Evolutionary conservation across 176 grass and related monocot species (phyloP).

Genomic region (Carex myosuroides): DNA sequence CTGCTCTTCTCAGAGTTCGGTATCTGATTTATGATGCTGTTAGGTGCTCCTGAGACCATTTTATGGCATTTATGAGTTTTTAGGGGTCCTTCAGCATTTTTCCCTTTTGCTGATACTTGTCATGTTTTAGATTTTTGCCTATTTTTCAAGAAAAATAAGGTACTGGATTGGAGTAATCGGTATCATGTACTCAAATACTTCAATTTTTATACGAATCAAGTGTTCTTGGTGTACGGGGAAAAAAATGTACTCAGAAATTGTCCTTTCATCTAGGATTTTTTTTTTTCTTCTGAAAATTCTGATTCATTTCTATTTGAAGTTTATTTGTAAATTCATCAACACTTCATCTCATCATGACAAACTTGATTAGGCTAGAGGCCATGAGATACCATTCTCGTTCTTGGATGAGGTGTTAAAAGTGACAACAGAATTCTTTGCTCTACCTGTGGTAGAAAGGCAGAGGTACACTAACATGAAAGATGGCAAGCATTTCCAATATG

Average conservation of each 20-base stretch:
- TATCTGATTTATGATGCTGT: no score
- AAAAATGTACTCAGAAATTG: background rate
- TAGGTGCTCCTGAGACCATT: no score
- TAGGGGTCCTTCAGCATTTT: no score
- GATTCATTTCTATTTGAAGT: background rate
- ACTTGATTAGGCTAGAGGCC: slow-evolving; percentile 32
- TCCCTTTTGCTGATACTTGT: no score
- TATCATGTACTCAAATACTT: no score
- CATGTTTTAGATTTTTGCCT: no score
- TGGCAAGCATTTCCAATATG: slow-evolving; percentile 30
- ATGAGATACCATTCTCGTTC: slow-evolving; percentile 26
- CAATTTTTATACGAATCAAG: background rate
- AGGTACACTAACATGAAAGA: slow-evolving; percentile 34
- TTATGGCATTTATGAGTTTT: no score
- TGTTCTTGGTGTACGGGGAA: background rate
- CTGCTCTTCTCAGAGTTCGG: no score
- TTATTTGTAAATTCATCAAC: background rate
- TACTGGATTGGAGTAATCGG: no score
- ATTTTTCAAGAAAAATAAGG: no score
- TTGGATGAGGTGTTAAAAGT: slow-evolving; percentile 35
- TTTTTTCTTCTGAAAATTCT: background rate
- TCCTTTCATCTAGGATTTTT: background rate
- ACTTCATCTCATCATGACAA: background rate
- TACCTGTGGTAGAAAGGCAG: slow-evolving; percentile 33
- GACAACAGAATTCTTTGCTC: slow-evolving; percentile 41